Percentiles rank a stretch among this genome's conserved stretches.
Evolutionary conservation across 139 green algal genomes (phyloP).

Genomic region (Volvox africanus): DNA sequence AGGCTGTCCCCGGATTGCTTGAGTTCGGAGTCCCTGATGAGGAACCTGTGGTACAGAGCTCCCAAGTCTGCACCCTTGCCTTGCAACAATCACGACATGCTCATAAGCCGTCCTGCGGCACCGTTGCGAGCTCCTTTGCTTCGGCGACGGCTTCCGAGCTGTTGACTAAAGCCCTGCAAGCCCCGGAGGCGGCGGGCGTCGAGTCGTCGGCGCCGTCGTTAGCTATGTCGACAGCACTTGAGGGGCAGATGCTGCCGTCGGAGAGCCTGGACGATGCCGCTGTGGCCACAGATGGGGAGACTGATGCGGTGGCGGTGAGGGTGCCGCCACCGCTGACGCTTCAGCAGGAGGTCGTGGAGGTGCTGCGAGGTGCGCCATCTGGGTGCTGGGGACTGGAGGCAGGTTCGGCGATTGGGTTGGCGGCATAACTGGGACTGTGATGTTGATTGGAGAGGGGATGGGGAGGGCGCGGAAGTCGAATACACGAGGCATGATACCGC

Average conservation of each 20-base stretch:
- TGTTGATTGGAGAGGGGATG: too few species aligned
- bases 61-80: not conserved
- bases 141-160: conserved; percentile 31
- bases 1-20: not conserved
- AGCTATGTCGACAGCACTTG: not conserved
- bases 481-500: too few species aligned
- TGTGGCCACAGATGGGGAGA: not conserved
- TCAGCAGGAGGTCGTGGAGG: conserved; percentile 39
- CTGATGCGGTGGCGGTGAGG: not conserved
- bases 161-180: not conserved
- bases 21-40: conserved; percentile 1
- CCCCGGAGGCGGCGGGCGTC: not conserved
- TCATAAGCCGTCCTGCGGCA: not conserved
- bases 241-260: not conserved
- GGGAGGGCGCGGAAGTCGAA: not conserved
- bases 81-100: not conserved
- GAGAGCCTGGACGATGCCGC: not conserved
- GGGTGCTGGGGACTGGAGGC: too few species aligned
- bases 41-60: not conserved
- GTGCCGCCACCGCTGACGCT: not conserved
- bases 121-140: not conserved
- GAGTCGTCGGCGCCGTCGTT: not conserved
- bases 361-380: conserved; percentile 36
- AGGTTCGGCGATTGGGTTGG: too few species aligned
- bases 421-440: too few species aligned